A percentile compares a stretch with the other conserved stretches of the same genome.
These are phyloP conservation scores for Trypanosoma rangeli DNA, from an alignment of 208 protist genomes.

Conservation along the genomic window DNA sequence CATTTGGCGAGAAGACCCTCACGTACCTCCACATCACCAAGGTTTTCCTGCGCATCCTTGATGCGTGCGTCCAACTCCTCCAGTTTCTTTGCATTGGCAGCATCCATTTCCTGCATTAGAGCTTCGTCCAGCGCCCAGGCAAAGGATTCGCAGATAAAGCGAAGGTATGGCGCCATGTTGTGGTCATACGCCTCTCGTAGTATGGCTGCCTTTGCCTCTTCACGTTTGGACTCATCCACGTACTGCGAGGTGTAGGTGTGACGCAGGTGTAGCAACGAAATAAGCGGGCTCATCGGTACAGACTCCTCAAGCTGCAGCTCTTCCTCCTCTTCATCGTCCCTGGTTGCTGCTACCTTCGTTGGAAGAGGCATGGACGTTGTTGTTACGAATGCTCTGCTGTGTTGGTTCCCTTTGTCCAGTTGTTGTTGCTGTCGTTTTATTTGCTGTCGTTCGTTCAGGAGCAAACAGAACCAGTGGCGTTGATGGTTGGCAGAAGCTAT, in stretches of 20 bases:
- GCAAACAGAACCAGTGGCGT: background rate
- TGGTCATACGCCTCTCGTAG: constrained; percentile 69
- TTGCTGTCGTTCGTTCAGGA: background rate
- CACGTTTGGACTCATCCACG: constrained; percentile 67
- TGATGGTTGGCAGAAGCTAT: background rate
- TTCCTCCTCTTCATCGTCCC: constrained; percentile 36
- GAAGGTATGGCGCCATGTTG: constrained; percentile 91
- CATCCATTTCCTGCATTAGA: constrained; percentile 70
- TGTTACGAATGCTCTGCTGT: background rate
- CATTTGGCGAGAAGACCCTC: constrained; percentile 94
- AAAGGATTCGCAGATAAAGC: constrained; percentile 77
- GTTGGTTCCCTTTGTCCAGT: background rate
- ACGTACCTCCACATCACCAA: constrained; percentile 97
- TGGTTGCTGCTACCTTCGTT: background rate
- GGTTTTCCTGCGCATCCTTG: constrained; percentile 95
- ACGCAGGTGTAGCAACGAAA: constrained; percentile 77
- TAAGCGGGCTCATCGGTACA: constrained; percentile 79
- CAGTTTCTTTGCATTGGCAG: constrained; percentile 73
- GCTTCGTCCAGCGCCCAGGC: constrained; percentile 71
- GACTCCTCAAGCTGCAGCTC: constrained; percentile 37
- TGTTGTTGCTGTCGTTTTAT: background rate
- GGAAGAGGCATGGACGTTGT: constrained; percentile 1
- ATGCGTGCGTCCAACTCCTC: constrained; percentile 85
- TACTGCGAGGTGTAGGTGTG: constrained; percentile 81
- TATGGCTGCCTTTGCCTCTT: constrained; percentile 69